phyloP scores from a whole-genome alignment of 768 basidiomycete species.

The Leccinum truebloodii region DNA sequence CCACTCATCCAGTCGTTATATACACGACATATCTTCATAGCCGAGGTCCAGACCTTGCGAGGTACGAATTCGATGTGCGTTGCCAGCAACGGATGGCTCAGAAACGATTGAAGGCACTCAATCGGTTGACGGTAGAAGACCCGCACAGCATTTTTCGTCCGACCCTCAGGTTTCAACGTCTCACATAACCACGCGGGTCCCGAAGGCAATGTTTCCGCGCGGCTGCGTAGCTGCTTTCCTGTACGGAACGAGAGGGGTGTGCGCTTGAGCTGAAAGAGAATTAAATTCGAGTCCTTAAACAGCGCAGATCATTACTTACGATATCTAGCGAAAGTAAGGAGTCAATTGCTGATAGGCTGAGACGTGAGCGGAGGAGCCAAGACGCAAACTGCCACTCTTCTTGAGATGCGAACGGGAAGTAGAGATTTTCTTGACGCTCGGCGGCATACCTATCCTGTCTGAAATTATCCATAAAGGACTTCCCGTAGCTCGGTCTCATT shows the following conservation, averaged over 20 bases:
- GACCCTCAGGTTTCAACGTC: not conserved
- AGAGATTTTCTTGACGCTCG: conserved; percentile 18
- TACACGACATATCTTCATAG: not conserved
- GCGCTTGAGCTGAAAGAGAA: not conserved
- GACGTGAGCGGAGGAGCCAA: not conserved
- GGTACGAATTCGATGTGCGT: not conserved
- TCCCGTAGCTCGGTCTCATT: not conserved
- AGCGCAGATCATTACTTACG: not conserved
- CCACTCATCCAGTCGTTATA: not conserved
- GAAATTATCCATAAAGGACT: conserved; percentile 32
- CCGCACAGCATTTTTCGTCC: not conserved
- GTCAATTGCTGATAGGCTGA: not conserved
- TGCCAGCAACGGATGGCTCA: not conserved
- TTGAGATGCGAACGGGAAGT: not conserved
- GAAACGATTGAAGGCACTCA: not conserved
- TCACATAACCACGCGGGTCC: not conserved
- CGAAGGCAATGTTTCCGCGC: not conserved
- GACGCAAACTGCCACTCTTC: not conserved
- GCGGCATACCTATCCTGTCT: conserved; percentile 24
- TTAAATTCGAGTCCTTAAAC: not conserved
- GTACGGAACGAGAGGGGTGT: not conserved
- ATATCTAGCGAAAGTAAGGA: not conserved
- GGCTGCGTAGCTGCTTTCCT: not conserved
- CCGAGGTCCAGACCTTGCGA: not conserved
- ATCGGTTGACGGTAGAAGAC: not conserved